Percentiles rank a stretch among this genome's conserved stretches.
phyloP scores from a whole-genome alignment of 106 monocot species.

The Allium fistulosum region DNA sequence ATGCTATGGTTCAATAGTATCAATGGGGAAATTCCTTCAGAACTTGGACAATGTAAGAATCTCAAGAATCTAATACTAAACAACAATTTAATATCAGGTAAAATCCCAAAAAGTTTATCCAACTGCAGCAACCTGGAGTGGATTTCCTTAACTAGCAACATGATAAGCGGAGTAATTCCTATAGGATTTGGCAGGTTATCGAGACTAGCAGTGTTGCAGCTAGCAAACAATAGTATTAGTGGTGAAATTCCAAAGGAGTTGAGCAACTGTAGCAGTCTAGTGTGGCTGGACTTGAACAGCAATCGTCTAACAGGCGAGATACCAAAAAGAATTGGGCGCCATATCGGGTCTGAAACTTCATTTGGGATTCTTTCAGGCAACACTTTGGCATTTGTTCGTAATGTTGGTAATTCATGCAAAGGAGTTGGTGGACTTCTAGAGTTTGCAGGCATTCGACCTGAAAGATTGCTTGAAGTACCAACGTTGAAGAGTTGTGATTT shows the following conservation, averaged over 20 bases:
- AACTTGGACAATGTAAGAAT: slow-evolving; percentile 49
- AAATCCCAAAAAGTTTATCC: slow-evolving; percentile 49
- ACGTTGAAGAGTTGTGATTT: slow-evolving; percentile 78
- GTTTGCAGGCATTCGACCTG: slow-evolving; percentile 79
- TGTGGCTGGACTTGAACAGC: slow-evolving; percentile 84
- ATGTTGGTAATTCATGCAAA: slow-evolving; percentile 87
- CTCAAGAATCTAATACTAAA: slow-evolving; percentile 78
- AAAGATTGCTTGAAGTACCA: slow-evolving; percentile 75
- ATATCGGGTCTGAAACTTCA: slow-evolving; percentile 35
- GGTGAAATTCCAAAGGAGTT: slow-evolving; percentile 55
- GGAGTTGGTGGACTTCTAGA: slow-evolving; percentile 78
- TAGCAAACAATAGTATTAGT: slow-evolving; percentile 19
- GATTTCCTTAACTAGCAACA: slow-evolving; percentile 70
- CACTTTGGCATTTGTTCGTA: slow-evolving; percentile 71
- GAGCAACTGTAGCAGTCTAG: slow-evolving; percentile 66
- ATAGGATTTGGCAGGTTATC: slow-evolving; percentile 49
- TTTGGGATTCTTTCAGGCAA: slow-evolving; percentile 72
- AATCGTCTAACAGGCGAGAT: slow-evolving; percentile 56
- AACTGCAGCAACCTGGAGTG: slow-evolving; percentile 71
- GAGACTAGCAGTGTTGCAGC: slow-evolving; percentile 62
- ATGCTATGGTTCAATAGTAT: slow-evolving; percentile 63
- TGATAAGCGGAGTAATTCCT: slow-evolving; percentile 35
- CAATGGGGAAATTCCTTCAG: slow-evolving; percentile 49
- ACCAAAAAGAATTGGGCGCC: slow-evolving; percentile 55
- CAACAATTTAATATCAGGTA: slow-evolving; percentile 58